Percentiles rank a stretch among this genome's conserved stretches.
phyloP scores from a whole-genome alignment of 2,329 filamentous ascomycete species.

The Endothia cerciana region DNA sequence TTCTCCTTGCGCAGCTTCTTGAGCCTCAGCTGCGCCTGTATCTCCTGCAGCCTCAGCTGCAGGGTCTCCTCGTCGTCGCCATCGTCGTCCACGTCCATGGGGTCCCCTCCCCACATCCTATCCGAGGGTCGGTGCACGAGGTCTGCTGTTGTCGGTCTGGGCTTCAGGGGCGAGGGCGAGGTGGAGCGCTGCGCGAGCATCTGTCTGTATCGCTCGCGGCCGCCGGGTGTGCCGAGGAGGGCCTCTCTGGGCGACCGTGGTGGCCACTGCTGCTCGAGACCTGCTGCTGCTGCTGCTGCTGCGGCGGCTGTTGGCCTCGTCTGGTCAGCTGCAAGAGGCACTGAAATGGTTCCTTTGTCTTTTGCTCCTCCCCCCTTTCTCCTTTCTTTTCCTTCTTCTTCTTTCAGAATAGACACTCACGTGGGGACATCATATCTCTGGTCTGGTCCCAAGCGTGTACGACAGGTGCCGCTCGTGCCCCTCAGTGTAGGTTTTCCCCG shows the following conservation, averaged over 20 bases:
- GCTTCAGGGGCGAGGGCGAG: conserved; percentile 68
- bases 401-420: conserved; percentile 9
- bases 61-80: conserved; percentile 85
- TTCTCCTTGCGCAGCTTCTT: conserved; percentile 80
- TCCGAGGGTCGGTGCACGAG: conserved; percentile 33
- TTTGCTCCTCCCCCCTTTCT: background rate
- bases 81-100: conserved; percentile 53
- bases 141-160: conserved; percentile 42
- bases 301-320: conserved; percentile 26
- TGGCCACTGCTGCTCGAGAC: conserved; percentile 63
- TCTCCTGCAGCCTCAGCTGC: conserved; percentile 82
- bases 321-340: conserved; percentile 25
- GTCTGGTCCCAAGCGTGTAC: background rate
- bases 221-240: conserved; percentile 72
- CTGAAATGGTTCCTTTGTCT: background rate
- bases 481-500: conserved; percentile 9
- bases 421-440: conserved; percentile 5
- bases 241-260: conserved; percentile 69
- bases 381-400: background rate
- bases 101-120: conserved; percentile 21
- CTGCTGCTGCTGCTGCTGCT: conserved; percentile 31
- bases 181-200: conserved; percentile 69
- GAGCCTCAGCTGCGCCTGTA: conserved; percentile 83
- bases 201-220: conserved; percentile 74
- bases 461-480: background rate